These are phyloP conservation scores for Citrullus amarus DNA, from an alignment of 306 rosid species.

Conservation along the genomic window DNA sequence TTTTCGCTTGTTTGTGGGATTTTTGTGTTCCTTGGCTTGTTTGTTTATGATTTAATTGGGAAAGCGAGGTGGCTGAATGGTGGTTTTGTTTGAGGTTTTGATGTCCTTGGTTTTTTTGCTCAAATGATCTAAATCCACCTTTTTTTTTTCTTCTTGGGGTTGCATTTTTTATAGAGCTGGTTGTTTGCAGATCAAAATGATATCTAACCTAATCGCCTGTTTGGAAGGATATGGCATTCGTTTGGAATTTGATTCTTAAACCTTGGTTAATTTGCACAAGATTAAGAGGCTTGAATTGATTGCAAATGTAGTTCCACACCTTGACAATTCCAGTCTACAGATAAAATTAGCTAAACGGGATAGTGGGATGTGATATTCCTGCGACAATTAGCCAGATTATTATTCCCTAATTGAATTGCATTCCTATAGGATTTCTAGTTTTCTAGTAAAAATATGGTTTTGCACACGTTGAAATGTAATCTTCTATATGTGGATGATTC, in stretches of 20 bases:
- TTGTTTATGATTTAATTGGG: background rate
- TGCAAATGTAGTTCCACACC: background rate
- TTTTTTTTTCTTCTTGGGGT: too few species aligned
- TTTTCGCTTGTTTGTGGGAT: too few species aligned
- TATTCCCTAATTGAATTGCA: background rate
- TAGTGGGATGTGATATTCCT: background rate
- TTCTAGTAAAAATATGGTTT: background rate
- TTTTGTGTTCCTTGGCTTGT: background rate
- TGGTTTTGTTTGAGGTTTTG: background rate
- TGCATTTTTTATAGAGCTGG: background rate
- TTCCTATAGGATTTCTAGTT: background rate
- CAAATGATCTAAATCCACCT: background rate
- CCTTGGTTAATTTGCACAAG: background rate
- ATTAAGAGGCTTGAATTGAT: background rate
- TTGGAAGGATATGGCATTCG: background rate
- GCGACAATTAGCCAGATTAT: background rate
- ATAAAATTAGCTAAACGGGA: background rate
- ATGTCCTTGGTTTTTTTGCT: background rate
- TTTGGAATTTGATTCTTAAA: background rate
- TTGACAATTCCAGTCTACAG: background rate
- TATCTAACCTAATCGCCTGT: background rate
- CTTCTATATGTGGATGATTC: background rate
- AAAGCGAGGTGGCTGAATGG: background rate
- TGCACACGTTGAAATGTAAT: background rate
- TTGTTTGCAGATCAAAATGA: background rate